Evolutionary conservation across 768 basidiomycete species (phyloP).

Genomic region (Kwoniella pini): DNA sequence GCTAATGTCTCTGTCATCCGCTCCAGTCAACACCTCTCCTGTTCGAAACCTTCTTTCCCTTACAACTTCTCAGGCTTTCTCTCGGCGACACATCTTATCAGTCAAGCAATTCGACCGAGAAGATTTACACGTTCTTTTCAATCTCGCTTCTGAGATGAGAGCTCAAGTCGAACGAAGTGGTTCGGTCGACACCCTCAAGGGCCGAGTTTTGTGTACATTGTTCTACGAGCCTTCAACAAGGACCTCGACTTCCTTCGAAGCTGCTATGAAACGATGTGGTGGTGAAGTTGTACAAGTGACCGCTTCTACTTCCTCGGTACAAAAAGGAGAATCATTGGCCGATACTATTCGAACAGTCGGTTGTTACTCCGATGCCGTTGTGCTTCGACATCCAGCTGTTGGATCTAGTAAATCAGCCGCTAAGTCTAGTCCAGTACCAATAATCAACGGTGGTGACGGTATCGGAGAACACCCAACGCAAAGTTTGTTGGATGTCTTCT

Average conservation of each 20-base stretch:
- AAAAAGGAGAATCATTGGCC: constrained; percentile 88
- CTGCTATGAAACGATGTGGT: constrained; percentile 97
- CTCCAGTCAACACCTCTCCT: constrained; percentile 49
- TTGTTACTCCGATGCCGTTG: constrained; percentile 93
- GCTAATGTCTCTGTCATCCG: constrained; percentile 50
- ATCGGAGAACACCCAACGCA: constrained; percentile 92
- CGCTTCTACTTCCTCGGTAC: constrained; percentile 78
- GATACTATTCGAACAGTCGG: constrained; percentile 93
- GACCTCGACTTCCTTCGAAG: constrained; percentile 93
- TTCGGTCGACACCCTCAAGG: constrained; percentile 81
- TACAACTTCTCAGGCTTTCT: constrained; percentile 79
- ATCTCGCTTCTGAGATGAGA: constrained; percentile 94
- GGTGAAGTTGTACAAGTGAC: constrained; percentile 88
- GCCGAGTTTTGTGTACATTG: constrained; percentile 82
- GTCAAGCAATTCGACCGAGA: constrained; percentile 89
- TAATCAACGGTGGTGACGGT: constrained; percentile 96
- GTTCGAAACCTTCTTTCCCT: constrained; percentile 58
- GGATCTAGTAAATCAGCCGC: constrained; percentile 95
- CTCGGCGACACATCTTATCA: constrained; percentile 86
- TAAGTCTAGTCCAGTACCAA: constrained; percentile 90
- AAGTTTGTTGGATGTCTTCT: constrained; percentile 63
- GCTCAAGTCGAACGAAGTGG: constrained; percentile 91
- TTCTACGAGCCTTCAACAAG: constrained; percentile 98
- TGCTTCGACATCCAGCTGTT: constrained; percentile 88
- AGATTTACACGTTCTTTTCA: constrained; percentile 90